Evolutionary conservation across 495 filamentous ascomycete species (phyloP).

Genomic region (Eremomyces bilateralis): DNA sequence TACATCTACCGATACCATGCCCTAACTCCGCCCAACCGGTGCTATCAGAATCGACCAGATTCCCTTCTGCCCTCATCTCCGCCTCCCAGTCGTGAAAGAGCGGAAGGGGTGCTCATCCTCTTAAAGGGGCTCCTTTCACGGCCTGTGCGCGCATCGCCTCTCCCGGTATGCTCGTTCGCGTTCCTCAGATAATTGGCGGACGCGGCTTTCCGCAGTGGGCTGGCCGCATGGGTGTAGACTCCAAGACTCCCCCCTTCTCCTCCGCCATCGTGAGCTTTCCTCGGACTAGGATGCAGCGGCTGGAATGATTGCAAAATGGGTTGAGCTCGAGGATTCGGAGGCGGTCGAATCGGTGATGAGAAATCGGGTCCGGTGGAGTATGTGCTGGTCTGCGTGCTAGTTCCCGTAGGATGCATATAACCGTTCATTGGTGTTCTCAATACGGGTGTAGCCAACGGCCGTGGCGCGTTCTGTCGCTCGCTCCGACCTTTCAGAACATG

Average conservation of each 20-base stretch:
- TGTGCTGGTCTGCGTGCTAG: slow-evolving; percentile 11
- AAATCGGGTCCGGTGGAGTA: slow-evolving; percentile 19
- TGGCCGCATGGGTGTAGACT: slow-evolving; percentile 58
- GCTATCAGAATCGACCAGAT: too few relatives aligned
- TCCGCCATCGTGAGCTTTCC: slow-evolving; percentile 15
- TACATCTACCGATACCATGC: too few relatives aligned
- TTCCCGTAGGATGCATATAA: slow-evolving; percentile 14
- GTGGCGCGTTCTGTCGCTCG: slow-evolving; percentile 2
- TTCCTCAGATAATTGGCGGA: background rate
- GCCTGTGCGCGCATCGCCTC: background rate
- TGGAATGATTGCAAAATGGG: slow-evolving; percentile 3
- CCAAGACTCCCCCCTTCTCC: slow-evolving; percentile 65
- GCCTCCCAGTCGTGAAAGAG: too few relatives aligned
- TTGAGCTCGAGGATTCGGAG: slow-evolving; percentile 26
- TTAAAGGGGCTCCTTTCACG: slow-evolving; percentile 10
- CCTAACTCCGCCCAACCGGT: too few relatives aligned
- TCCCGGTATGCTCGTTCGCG: background rate
- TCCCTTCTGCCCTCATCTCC: too few relatives aligned
- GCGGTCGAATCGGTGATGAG: slow-evolving; percentile 30
- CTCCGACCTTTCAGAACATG: slow-evolving; percentile 15
- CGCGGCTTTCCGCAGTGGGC: slow-evolving; percentile 47
- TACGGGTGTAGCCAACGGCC: slow-evolving; percentile 5
- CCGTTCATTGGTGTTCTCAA: slow-evolving; percentile 11
- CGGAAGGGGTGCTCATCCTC: slow-evolving; percentile 11
- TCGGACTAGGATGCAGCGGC: slow-evolving; percentile 23